phyloP scores from a whole-genome alignment of 352 stramenopile species.

The Saprolegnia diclina region DNA sequence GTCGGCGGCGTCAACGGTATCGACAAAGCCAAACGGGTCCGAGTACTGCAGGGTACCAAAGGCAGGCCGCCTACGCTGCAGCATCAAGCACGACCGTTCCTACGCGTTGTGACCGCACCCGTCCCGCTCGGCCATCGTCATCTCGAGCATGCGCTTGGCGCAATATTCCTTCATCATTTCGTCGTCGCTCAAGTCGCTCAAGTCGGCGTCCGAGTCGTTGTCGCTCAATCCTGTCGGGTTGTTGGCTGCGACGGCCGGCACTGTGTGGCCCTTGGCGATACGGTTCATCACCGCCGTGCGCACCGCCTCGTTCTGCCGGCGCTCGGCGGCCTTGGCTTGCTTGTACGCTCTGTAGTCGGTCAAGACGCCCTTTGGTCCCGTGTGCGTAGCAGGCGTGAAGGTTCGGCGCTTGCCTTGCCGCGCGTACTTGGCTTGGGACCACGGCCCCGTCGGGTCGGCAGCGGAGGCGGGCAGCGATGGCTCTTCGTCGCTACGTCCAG shows the following conservation, averaged over 20 bases:
- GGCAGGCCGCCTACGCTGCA: slow-evolving; percentile 29
- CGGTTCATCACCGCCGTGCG: slow-evolving; percentile 45
- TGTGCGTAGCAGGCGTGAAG: slow-evolving; percentile 58
- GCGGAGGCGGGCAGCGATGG: slow-evolving; percentile 61
- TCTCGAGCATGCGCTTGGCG: slow-evolving; percentile 53
- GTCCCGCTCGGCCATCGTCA: slow-evolving; percentile 38
- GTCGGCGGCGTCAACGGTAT: slow-evolving; percentile 34
- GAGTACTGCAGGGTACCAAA: slow-evolving; percentile 60
- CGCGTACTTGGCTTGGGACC: slow-evolving; percentile 55
- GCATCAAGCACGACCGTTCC: slow-evolving; percentile 2
- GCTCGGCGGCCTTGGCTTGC: slow-evolving; percentile 47
- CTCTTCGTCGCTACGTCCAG: slow-evolving; percentile 42
- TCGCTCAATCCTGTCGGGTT: not conserved
- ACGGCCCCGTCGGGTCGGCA: slow-evolving; percentile 60
- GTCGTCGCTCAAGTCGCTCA: slow-evolving; percentile 34
- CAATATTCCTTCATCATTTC: slow-evolving; percentile 58
- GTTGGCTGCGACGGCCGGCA: not conserved
- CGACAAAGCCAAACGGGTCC: slow-evolving; percentile 50
- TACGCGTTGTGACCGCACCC: slow-evolving; percentile 23
- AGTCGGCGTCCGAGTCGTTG: slow-evolving; percentile 34
- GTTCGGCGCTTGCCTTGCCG: slow-evolving; percentile 33
- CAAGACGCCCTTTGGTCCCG: slow-evolving; percentile 74
- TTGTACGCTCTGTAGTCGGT: slow-evolving; percentile 82
- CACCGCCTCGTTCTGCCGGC: slow-evolving; percentile 38
- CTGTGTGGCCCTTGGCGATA: slow-evolving; percentile 58